Percentiles rank a stretch among this genome's conserved stretches.
Conservation (phyloP, 495 filamentous ascomycete species). For the Lepraria neglecta region DNA sequence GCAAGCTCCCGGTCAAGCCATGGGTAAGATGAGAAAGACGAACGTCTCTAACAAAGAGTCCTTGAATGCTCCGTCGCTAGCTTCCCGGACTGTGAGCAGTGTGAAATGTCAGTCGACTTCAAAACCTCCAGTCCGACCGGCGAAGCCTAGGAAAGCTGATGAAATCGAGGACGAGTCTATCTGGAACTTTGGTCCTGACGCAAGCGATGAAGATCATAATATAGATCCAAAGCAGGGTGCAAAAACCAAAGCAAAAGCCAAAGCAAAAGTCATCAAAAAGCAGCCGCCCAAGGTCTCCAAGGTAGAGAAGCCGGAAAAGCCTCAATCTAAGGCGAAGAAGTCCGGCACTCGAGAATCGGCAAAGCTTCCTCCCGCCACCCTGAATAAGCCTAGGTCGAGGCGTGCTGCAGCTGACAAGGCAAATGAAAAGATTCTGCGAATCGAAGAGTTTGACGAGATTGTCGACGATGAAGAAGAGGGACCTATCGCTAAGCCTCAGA, state of each 20-base stretch:
- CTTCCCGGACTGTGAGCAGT: neutral
- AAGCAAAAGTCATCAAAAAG: neutral
- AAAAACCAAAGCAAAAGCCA: too few relatives aligned
- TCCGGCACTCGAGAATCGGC: neutral
- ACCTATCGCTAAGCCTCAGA: neutral
- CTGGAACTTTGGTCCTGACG: neutral
- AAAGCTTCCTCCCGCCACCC: neutral
- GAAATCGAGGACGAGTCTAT: neutral
- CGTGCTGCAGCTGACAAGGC: slow-evolving; percentile 29
- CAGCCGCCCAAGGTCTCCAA: neutral
- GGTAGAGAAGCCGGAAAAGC: neutral
- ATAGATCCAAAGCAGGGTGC: neutral
- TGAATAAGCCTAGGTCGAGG: slow-evolving; percentile 1
- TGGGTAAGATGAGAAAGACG: neutral
- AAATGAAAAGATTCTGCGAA: slow-evolving; percentile 21
- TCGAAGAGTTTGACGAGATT: slow-evolving; percentile 16
- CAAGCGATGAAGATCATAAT: neutral
- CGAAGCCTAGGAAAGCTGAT: too few relatives aligned
- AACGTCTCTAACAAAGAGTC: neutral
- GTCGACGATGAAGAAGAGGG: neutral
- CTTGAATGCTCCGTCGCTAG: neutral
- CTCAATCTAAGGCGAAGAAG: neutral
- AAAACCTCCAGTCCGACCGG: neutral
- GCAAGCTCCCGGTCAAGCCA: neutral
- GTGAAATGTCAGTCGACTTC: too few relatives aligned